Percentiles rank a stretch among this genome's conserved stretches.
Conservation (phyloP, 495 filamentous ascomycete species). For the Tuber brumale region DNA sequence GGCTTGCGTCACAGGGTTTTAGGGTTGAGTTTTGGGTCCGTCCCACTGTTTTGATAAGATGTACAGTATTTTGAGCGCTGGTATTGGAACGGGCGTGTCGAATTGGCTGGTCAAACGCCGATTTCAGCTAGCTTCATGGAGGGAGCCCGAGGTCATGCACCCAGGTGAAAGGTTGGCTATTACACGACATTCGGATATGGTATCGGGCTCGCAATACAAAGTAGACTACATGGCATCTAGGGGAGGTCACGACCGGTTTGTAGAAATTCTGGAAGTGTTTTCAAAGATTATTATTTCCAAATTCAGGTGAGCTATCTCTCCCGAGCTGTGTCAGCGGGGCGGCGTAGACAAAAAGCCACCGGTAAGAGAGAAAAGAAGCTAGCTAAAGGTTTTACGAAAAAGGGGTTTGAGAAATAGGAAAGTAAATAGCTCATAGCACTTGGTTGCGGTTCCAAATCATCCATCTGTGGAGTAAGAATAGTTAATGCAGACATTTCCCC, state of each 20-base stretch:
- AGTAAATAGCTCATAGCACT: not conserved
- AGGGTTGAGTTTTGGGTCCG: not conserved
- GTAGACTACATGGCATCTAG: not conserved
- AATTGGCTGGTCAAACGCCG: not conserved
- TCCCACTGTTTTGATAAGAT: not conserved
- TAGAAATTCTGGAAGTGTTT: not conserved
- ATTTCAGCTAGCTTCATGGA: not conserved
- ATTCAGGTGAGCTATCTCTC: not conserved
- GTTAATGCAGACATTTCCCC: slow-evolving; percentile 4
- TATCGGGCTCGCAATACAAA: not conserved
- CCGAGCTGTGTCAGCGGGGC: not conserved
- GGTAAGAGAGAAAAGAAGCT: not conserved
- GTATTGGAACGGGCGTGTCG: not conserved
- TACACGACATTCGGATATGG: not conserved
- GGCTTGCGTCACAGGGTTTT: not conserved
- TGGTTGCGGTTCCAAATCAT: not conserved
- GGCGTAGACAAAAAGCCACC: not conserved
- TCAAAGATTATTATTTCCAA: not conserved
- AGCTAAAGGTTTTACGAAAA: not conserved
- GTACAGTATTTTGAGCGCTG: not conserved
- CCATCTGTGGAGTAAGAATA: not conserved
- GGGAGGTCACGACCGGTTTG: not conserved
- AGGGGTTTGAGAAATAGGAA: not conserved
- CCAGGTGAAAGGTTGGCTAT: not conserved
- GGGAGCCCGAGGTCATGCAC: not conserved